Evolutionary conservation across 2,329 filamentous ascomycete species (phyloP).

Genomic region (Pleomassaria siparia): DNA sequence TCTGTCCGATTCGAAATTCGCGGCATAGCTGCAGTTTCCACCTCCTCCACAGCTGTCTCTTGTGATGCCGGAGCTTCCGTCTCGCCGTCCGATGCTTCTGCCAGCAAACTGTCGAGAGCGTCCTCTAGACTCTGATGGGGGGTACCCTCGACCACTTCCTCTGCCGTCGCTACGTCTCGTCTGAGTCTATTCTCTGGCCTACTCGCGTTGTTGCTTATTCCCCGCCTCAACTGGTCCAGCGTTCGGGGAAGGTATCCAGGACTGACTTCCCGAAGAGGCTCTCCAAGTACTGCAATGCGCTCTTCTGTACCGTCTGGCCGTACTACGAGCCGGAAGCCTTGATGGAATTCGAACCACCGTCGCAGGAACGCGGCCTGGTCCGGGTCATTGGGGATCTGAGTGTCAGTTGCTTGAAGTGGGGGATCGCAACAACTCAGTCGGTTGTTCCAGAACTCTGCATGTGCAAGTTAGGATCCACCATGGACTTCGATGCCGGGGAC

Average conservation of each 20-base stretch:
- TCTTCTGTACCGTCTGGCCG: slow-evolving; percentile 48
- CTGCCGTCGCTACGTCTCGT: slow-evolving; percentile 23
- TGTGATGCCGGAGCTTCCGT: neutral
- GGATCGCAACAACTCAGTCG: slow-evolving; percentile 46
- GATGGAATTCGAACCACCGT: slow-evolving; percentile 53
- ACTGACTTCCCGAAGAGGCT: slow-evolving; percentile 49
- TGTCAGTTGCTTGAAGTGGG: slow-evolving; percentile 45
- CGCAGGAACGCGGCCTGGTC: slow-evolving; percentile 51
- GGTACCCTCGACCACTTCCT: slow-evolving; percentile 21
- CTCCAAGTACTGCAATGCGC: slow-evolving; percentile 50
- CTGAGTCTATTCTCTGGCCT: slow-evolving; percentile 33
- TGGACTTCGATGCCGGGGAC: neutral
- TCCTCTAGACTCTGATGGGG: slow-evolving; percentile 37
- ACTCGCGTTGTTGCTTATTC: slow-evolving; percentile 29
- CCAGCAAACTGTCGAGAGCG: slow-evolving; percentile 36
- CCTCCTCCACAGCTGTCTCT: neutral
- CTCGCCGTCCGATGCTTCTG: slow-evolving; percentile 27
- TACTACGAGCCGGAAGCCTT: slow-evolving; percentile 46
- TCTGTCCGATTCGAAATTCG: slow-evolving; percentile 20
- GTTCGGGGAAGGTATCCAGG: slow-evolving; percentile 52
- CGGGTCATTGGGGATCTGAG: slow-evolving; percentile 50
- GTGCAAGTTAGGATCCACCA: slow-evolving; percentile 11
- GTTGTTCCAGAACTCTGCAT: slow-evolving; percentile 52
- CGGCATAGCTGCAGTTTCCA: slow-evolving; percentile 5
- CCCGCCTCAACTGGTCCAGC: slow-evolving; percentile 46